A percentile compares a stretch with the other conserved stretches of the same genome.
phyloP scores from a whole-genome alignment of 208 protist genomes.

The Acanthamoeba royreba region DNA sequence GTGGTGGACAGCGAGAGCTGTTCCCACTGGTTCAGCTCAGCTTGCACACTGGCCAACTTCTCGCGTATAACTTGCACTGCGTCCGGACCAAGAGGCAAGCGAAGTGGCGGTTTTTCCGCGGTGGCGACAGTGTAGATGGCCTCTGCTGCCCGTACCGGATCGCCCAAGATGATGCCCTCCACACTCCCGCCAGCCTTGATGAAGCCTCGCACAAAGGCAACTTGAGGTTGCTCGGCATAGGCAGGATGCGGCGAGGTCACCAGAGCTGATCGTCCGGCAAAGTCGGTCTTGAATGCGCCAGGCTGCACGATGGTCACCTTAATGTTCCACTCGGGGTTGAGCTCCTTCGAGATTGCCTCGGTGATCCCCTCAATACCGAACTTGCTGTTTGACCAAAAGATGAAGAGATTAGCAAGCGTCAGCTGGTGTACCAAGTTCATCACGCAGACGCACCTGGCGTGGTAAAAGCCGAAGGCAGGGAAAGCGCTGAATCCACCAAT shows the following conservation, averaged over 20 bases:
- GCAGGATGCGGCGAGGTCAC: neutral
- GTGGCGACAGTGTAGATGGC: neutral
- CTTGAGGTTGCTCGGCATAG: neutral
- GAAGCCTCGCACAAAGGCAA: neutral
- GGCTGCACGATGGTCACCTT: constrained; percentile 40
- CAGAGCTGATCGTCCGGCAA: neutral
- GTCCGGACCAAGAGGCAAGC: neutral
- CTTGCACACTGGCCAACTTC: neutral
- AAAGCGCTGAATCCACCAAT: neutral
- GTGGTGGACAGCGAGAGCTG: no score
- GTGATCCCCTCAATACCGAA: neutral
- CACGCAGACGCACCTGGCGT: neutral
- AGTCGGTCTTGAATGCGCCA: constrained; percentile 24
- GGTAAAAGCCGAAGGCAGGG: neutral
- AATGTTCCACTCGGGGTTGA: constrained; percentile 36
- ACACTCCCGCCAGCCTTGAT: neutral
- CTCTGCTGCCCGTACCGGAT: neutral
- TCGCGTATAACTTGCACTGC: neutral
- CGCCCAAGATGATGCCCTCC: neutral
- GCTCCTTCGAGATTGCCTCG: neutral
- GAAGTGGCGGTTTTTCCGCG: neutral
- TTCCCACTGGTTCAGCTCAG: neutral
- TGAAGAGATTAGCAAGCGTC: no score
- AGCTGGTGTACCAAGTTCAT: no score
- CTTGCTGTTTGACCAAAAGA: neutral